These are phyloP conservation scores for Emergomyces orientalis DNA, from an alignment of 2,329 filamentous ascomycete genomes.

Conservation along the genomic window DNA sequence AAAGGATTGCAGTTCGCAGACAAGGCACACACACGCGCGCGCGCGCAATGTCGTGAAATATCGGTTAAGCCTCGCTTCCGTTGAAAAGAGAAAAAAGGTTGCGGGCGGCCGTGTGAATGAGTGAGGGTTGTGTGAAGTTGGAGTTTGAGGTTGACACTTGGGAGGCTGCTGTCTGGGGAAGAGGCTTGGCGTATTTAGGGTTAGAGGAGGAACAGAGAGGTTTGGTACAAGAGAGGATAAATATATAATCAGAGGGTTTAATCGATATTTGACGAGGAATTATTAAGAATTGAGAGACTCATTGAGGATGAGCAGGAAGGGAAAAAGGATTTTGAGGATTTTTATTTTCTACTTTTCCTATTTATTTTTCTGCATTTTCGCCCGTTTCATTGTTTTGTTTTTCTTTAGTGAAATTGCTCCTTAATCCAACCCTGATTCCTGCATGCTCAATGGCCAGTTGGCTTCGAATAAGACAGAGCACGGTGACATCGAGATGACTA, in stretches of 20 bases:
- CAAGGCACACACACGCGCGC: background rate
- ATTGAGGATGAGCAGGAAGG: background rate
- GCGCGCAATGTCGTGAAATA: background rate
- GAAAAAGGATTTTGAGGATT: background rate
- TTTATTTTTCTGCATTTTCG: background rate
- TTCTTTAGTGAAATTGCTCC: background rate
- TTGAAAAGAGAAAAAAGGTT: background rate
- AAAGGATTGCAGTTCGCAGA: background rate
- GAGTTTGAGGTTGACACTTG: background rate
- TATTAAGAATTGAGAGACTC: too few species aligned
- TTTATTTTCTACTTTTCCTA: background rate
- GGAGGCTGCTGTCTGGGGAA: background rate
- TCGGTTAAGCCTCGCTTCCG: background rate
- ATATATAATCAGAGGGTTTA: background rate
- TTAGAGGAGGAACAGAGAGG: background rate
- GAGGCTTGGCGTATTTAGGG: background rate
- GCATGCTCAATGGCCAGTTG: background rate
- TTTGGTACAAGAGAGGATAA: too few species aligned
- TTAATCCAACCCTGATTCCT: background rate
- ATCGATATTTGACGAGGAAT: background rate
- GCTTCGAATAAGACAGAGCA: background rate
- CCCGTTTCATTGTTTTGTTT: background rate
- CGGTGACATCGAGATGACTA: background rate
- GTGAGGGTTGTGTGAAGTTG: background rate
- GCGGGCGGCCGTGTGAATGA: background rate